phyloP scores from a whole-genome alignment of 305 asterid species.

The Fraxinus velutina region DNA sequence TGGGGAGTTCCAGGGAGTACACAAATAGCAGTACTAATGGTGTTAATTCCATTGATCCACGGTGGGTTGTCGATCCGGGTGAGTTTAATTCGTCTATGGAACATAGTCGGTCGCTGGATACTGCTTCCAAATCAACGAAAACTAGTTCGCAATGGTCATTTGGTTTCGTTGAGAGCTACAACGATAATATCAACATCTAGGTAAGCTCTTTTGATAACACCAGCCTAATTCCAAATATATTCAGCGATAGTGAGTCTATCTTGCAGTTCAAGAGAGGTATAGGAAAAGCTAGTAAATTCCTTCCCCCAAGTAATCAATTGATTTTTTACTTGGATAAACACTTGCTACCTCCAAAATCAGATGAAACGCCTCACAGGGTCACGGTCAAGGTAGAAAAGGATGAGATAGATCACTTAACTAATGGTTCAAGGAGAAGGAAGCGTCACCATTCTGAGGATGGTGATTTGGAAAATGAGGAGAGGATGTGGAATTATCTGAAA shows the following conservation, averaged over 20 bases:
- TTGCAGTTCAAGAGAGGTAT: slow-evolving; percentile 77
- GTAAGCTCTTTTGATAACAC: slow-evolving; percentile 27
- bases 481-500: slow-evolving; percentile 71
- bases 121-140: slow-evolving; percentile 29
- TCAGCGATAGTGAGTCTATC: slow-evolving; percentile 60
- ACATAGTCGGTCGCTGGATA: slow-evolving; percentile 33
- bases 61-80: slow-evolving; percentile 53
- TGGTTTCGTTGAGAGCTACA: slow-evolving; percentile 24
- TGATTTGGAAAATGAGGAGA: slow-evolving; percentile 51
- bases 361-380: slow-evolving; percentile 26
- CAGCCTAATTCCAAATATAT: slow-evolving; percentile 42
- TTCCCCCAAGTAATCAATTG: slow-evolving; percentile 58
- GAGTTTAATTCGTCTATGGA: slow-evolving; percentile 34
- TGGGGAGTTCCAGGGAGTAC: slow-evolving; percentile 49
- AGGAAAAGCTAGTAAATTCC: slow-evolving; percentile 89
- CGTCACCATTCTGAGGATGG: slow-evolving; percentile 59
- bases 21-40: slow-evolving; percentile 44
- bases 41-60: slow-evolving; percentile 46
- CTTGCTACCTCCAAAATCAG: slow-evolving; percentile 59
- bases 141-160: slow-evolving; percentile 29
- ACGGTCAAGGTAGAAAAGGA: slow-evolving; percentile 53
- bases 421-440: slow-evolving; percentile 61
- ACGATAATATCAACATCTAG: slow-evolving; percentile 29
- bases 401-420: slow-evolving; percentile 35
- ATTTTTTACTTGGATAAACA: slow-evolving; percentile 71